These are phyloP conservation scores for Leccinum truebloodii DNA, from an alignment of 768 basidiomycete species.

Conservation along the genomic window DNA sequence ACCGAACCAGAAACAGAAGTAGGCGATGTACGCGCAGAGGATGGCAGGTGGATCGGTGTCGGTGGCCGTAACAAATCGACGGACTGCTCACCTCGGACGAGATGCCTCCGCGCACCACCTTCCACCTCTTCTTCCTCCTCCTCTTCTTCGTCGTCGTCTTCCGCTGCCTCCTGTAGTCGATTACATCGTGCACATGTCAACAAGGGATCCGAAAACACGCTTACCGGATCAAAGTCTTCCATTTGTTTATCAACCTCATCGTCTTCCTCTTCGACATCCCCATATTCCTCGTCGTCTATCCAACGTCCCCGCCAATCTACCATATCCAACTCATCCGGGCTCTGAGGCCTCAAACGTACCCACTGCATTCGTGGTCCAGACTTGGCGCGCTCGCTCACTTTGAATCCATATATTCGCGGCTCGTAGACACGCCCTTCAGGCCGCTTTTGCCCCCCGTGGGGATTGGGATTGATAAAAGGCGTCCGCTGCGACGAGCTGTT, in stretches of 20 bases:
- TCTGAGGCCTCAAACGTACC: slow-evolving; percentile 86
- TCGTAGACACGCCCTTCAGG: slow-evolving; percentile 86
- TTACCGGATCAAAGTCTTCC: slow-evolving; percentile 86
- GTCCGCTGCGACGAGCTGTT: slow-evolving; percentile 48
- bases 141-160: slow-evolving; percentile 62
- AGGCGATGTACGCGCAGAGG: slow-evolving; percentile 52
- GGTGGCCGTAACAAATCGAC: slow-evolving; percentile 38
- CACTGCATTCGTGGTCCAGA: slow-evolving; percentile 97
- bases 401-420: slow-evolving; percentile 96
- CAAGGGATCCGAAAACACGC: slow-evolving; percentile 20
- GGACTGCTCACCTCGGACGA: slow-evolving; percentile 38
- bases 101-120: slow-evolving; percentile 28
- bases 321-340: slow-evolving; percentile 73
- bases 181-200: background rate
- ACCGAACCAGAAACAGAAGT: slow-evolving; percentile 49
- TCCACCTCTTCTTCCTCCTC: slow-evolving; percentile 42
- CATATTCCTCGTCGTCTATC: slow-evolving; percentile 77
- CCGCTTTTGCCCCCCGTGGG: slow-evolving; percentile 85
- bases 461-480: slow-evolving; percentile 85
- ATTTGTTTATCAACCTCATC: slow-evolving; percentile 66
- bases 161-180: slow-evolving; percentile 47
- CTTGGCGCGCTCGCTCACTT: slow-evolving; percentile 92
- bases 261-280: slow-evolving; percentile 58
- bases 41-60: slow-evolving; percentile 43
- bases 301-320: slow-evolving; percentile 93